Evolutionary conservation across 2,329 filamentous ascomycete species (phyloP), one percentile per base, ranked within the genome.

Genomic region (Diaporthe longicolla): DNA sequence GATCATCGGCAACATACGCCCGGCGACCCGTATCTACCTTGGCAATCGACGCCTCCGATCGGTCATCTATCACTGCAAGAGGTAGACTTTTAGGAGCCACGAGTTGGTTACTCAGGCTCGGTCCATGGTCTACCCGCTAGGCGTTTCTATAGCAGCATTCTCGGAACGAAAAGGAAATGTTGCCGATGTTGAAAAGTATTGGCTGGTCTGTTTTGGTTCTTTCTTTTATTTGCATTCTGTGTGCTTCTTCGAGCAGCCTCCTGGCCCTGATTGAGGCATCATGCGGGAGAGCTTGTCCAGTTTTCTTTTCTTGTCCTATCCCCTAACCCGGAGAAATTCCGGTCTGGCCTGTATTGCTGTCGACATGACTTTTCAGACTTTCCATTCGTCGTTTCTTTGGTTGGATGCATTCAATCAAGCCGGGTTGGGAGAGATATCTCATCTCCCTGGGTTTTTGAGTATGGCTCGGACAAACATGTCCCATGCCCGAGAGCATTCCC

Each of bases 311-410:
- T 26, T 45, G 26, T 68, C 54, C 58, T 68, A 45, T 70, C 17
- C 54, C 55, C 43, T 43, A 71, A 58, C 59, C 74, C 43, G 52
- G 45, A 54, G 52, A 70, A 26, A 52, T 58, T 57, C 54, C 37
- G 66, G 71, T 54, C 55, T 73, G 68, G 68, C 74, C 50, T 75
- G 74, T 75, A 75, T 63, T 71, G 45, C 58, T 70, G 65, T 68
- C 63, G 50, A 75, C 68, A 75, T 68, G 73, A 72, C 70, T 68
- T 70, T 74, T 55, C 65, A 78, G 72, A 73, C 72, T 65, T 74
- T 73, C 45, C 75, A 71, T 66, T 65, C 59, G 73, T 68, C 69
- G 54, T 69, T 69, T 75, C 66, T 19, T 63, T 68, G 43, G 54
- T 65, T 29, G 29, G 70, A 63, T 57, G 70, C 57, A 50, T 26